phyloP scores from a whole-genome alignment of 2,329 filamentous ascomycete species.

The Venturia aucupariae region DNA sequence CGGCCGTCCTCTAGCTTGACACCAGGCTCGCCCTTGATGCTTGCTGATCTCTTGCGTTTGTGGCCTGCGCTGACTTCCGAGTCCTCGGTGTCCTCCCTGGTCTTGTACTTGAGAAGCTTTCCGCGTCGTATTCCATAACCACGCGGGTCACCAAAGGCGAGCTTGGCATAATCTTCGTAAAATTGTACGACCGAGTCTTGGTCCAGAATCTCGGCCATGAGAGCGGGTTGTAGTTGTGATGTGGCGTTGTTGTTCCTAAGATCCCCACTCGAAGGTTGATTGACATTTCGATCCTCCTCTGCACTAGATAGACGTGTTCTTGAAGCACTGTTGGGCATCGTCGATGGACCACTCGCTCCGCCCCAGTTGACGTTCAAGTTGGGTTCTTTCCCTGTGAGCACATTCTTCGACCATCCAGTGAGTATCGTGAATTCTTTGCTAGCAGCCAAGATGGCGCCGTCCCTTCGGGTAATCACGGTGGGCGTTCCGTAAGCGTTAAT shows the following conservation, averaged over 20 bases:
- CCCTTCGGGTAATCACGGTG: conserved; percentile 82
- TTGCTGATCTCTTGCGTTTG: conserved; percentile 18
- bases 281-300: conserved; percentile 23
- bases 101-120: conserved; percentile 76
- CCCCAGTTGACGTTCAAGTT: conserved; percentile 82
- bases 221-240: conserved; percentile 53
- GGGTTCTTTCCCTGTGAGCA: conserved; percentile 75
- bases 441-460: conserved; percentile 87
- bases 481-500: conserved; percentile 80
- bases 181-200: conserved; percentile 90
- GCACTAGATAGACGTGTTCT: conserved; percentile 30
- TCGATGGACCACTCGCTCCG: conserved; percentile 22
- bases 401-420: conserved; percentile 87
- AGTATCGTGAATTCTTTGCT: conserved; percentile 96
- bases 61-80: conserved; percentile 20
- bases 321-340: conserved; percentile 30
- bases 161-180: conserved; percentile 87
- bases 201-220: conserved; percentile 85
- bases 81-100: conserved; percentile 33
- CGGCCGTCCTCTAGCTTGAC: conserved; percentile 24
- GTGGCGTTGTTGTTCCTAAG: neutral
- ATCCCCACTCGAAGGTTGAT: conserved; percentile 3
- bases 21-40: conserved; percentile 9
- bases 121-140: conserved; percentile 77
- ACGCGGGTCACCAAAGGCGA: conserved; percentile 85